These are phyloP conservation scores for Irpex sp. DNA, from an alignment of 1,284 basidiomycete species.

Conservation along the genomic window DNA sequence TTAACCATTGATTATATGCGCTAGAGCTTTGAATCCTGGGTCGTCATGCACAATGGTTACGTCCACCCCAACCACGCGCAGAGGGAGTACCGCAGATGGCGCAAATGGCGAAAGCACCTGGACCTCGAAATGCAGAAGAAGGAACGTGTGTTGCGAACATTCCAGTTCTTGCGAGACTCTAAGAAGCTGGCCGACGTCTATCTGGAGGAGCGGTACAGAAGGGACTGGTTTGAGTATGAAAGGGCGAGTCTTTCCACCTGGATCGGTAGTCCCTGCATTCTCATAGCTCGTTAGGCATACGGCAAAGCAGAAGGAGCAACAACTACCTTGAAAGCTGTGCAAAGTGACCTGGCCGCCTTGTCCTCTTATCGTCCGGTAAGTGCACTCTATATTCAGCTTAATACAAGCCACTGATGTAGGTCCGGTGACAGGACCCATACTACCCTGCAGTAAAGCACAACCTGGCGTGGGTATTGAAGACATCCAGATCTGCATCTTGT, in stretches of 20 bases:
- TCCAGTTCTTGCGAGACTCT: conserved; percentile 29
- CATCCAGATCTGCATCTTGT: conserved; percentile 32
- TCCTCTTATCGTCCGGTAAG: conserved; percentile 5
- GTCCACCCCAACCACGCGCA: conserved; percentile 34
- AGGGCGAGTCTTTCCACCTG: conserved; percentile 9
- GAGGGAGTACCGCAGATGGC: conserved; percentile 34
- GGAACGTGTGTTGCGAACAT: conserved; percentile 26
- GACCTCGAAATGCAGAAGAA: conserved; percentile 27
- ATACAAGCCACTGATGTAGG: not conserved
- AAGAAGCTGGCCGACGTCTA: conserved; percentile 32
- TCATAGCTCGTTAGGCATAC: conserved; percentile 6
- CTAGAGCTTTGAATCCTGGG: conserved; percentile 41
- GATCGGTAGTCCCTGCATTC: not conserved
- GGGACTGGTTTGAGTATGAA: conserved; percentile 29
- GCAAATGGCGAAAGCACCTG: conserved; percentile 32
- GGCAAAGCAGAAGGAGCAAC: not conserved
- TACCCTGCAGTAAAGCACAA: conserved; percentile 30
- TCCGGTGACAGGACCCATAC: conserved; percentile 30
- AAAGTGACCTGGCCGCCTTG: conserved; percentile 10
- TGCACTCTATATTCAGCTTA: conserved; percentile 21
- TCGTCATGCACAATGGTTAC: conserved; percentile 32
- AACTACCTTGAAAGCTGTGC: not conserved
- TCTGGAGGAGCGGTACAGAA: conserved; percentile 30
- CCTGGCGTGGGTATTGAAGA: conserved; percentile 35
- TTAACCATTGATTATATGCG: not conserved